These are phyloP conservation scores for Aphanomyces stellatus DNA, from an alignment of 352 stramenopile species.

Conservation along the genomic window DNA sequence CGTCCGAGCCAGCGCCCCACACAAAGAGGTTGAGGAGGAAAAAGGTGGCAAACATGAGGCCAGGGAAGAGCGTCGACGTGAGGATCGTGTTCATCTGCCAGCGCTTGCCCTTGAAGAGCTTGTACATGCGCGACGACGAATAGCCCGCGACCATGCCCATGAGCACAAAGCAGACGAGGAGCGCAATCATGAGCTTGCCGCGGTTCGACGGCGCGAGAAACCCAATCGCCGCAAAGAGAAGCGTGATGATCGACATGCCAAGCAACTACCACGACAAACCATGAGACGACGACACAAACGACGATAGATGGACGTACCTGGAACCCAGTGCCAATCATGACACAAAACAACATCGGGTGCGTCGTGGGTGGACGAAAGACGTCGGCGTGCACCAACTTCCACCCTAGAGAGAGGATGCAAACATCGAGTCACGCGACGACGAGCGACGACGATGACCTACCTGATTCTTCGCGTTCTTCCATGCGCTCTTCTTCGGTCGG, in stretches of 20 bases:
- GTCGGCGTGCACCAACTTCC: slow-evolving; percentile 99
- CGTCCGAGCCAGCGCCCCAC: slow-evolving; percentile 88
- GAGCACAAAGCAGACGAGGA: slow-evolving; percentile 97
- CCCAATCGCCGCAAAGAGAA: slow-evolving; percentile 95
- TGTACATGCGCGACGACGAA: slow-evolving; percentile 95
- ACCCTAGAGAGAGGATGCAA: slow-evolving; percentile 49
- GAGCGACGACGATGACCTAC: not conserved
- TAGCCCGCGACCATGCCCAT: slow-evolving; percentile 95
- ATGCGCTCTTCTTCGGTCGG: slow-evolving; percentile 94
- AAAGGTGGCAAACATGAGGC: slow-evolving; percentile 95
- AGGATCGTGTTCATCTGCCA: slow-evolving; percentile 96
- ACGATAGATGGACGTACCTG: slow-evolving; percentile 46
- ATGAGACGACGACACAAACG: not conserved
- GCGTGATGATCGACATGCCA: slow-evolving; percentile 92
- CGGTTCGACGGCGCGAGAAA: slow-evolving; percentile 96
- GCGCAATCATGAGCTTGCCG: slow-evolving; percentile 95
- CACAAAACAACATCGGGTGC: slow-evolving; percentile 94
- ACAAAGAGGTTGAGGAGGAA: slow-evolving; percentile 97
- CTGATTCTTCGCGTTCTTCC: slow-evolving; percentile 95
- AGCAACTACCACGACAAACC: slow-evolving; percentile 45
- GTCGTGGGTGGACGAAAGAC: slow-evolving; percentile 96
- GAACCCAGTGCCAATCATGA: slow-evolving; percentile 96
- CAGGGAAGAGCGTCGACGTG: slow-evolving; percentile 95
- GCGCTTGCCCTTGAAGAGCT: slow-evolving; percentile 99
- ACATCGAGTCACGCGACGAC: slow-evolving; percentile 53